Evolutionary conservation across 495 filamentous ascomycete genomes (phyloP), one percentile per base, ranked within the genome.

Genomic region (Aspergillus leporis): DNA sequence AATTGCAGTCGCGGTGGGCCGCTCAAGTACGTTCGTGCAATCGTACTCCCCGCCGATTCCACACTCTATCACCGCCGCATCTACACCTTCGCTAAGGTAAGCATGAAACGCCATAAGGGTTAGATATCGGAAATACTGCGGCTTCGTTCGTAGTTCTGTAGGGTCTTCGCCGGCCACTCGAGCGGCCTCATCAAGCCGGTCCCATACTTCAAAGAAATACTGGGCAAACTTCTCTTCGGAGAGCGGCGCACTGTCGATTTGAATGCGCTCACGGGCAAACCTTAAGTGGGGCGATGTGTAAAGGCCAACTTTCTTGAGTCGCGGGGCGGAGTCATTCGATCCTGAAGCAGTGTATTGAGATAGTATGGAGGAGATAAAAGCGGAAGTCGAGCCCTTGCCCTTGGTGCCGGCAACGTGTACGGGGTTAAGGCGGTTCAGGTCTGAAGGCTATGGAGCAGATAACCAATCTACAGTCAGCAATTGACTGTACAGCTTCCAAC

Each of bases 1-100:
- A 46, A 98, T 90, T 0, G 87, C 92, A 4, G 83, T 83, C 2
- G 85, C 89, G 14, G 84, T 84, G 7, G 93, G 93, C 23, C 81
- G 73, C 19, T 81, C 78, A 18, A 97, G 83, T n/a, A 98, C 82
- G 65, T 98, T 98, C 7, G 94, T 98, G 23, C 89, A 88, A 61
- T 98, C 94, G 66, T 89, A 93, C 73, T 96, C 90, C 34, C 94
- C 94, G 3, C 94, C 94, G 53, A 98, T 89, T 4, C 95, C 95
- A 47, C 91, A 93, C 69, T 98, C 94, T 50, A 97, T 93, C 3
- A 98, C 81, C 2, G 92, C 91, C 0, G 84, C 84, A 58, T 96
- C 85, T 7, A 97, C 87, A 7, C 84, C 85, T 71, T 96, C 91
- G 41, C 81, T 78, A 34, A 98, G 60, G 66, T 92, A 98, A 7